A percentile compares a stretch with the other conserved stretches of the same genome.
Evolutionary conservation across 768 basidiomycete species (phyloP).

Genomic region (Boletus subparvulus): DNA sequence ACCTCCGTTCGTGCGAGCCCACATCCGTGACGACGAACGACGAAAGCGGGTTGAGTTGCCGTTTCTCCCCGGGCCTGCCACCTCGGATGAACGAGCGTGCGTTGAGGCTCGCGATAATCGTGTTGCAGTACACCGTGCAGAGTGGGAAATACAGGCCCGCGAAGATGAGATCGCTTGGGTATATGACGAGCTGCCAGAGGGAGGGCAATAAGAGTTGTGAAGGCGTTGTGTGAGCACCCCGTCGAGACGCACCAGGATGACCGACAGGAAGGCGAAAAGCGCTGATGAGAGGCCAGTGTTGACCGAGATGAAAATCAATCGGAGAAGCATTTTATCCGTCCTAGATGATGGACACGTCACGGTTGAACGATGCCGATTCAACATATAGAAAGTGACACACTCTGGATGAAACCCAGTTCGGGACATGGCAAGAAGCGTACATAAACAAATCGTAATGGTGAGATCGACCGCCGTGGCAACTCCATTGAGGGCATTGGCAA

Average conservation of each 20-base stretch:
- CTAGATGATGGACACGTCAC: constrained; percentile 4
- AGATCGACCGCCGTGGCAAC: too few species aligned
- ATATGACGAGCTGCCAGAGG: constrained; percentile 18
- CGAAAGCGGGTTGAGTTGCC: not conserved
- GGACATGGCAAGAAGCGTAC: too few species aligned
- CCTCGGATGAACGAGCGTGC: constrained; percentile 20
- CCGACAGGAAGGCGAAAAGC: constrained; percentile 21
- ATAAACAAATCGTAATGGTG: too few species aligned
- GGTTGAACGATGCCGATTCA: too few species aligned
- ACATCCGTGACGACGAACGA: not conserved
- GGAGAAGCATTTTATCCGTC: constrained; percentile 25
- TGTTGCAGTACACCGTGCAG: constrained; percentile 35
- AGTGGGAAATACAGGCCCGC: constrained; percentile 30
- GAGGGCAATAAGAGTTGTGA: not conserved
- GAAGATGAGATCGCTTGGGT: constrained; percentile 24
- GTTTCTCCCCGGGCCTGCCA: not conserved
- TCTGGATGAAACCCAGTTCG: too few species aligned
- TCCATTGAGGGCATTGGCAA: too few species aligned
- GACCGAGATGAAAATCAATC: constrained; percentile 24
- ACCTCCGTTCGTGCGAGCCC: not conserved
- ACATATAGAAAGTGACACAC: too few species aligned
- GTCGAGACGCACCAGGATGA: constrained; percentile 16
- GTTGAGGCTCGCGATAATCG: constrained; percentile 35
- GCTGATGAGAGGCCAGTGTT: constrained; percentile 27
- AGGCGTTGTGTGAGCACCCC: too few species aligned